Percentiles rank a stretch among this genome's conserved stretches.
phyloP scores from a whole-genome alignment of 1,139 yeast species.

The Meyerozyma sp. region DNA sequence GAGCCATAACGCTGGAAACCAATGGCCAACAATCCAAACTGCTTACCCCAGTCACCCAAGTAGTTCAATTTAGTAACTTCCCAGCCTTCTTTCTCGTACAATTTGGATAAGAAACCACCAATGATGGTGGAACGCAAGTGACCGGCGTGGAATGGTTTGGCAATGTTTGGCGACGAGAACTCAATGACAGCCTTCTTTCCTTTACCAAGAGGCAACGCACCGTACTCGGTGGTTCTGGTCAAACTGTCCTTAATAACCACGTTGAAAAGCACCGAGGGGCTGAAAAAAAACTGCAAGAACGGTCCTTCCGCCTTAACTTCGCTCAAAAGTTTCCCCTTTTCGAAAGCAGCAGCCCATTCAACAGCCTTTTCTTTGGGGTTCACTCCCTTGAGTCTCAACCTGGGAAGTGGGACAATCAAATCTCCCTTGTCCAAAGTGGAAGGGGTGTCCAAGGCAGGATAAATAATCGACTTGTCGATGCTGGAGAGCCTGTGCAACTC shows the following conservation, averaged over 20 bases:
- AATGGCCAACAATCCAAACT: constrained; percentile 91
- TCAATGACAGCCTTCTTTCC: constrained; percentile 76
- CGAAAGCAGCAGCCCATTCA: constrained; percentile 73
- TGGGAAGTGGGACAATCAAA: constrained; percentile 85
- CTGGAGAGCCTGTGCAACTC: constrained; percentile 71
- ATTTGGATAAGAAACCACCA: constrained; percentile 92
- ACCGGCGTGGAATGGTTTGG: constrained; percentile 99
- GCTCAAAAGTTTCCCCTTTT: constrained; percentile 60
- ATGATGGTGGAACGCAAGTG: constrained; percentile 96
- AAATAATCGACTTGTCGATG: constrained; percentile 65
- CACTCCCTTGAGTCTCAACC: constrained; percentile 83
- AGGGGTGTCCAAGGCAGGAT: constrained; percentile 87
- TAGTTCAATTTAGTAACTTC: constrained; percentile 86
- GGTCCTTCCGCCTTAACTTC: constrained; percentile 83
- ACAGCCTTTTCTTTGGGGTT: constrained; percentile 80
- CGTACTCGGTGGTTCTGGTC: constrained; percentile 56
- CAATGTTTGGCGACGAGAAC: constrained; percentile 96
- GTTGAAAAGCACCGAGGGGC: constrained; percentile 58
- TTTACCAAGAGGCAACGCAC: constrained; percentile 69
- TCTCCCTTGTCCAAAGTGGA: constrained; percentile 88
- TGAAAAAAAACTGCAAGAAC: constrained; percentile 84
- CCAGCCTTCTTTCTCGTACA: constrained; percentile 89
- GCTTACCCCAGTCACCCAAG: constrained; percentile 99
- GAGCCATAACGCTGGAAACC: constrained; percentile 85
- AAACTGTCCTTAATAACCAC: constrained; percentile 71